Percentiles rank a stretch among this genome's conserved stretches.
Evolutionary conservation across 106 monocot species (phyloP).

Genomic region (Hemerocallis citrina): DNA sequence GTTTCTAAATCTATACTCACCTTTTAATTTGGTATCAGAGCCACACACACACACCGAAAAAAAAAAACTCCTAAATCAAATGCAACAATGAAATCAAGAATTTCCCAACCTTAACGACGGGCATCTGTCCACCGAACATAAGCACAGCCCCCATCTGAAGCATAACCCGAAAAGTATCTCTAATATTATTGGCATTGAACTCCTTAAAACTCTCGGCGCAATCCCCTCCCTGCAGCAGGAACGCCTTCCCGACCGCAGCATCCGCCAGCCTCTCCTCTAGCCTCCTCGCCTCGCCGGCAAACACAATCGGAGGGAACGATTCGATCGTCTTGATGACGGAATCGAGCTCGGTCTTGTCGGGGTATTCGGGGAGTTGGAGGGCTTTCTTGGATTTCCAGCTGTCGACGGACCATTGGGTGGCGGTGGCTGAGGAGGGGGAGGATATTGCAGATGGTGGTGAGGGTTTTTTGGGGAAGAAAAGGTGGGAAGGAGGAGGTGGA

Average conservation of each 20-base stretch:
- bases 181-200: slow-evolving; percentile 64
- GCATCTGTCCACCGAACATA: slow-evolving; percentile 14
- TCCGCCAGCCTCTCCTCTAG: slow-evolving; percentile 63
- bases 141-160: slow-evolving; percentile 15
- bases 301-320: slow-evolving; percentile 54
- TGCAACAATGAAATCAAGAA: background rate
- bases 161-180: slow-evolving; percentile 33
- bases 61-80: background rate
- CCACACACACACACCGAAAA: no score
- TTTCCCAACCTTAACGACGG: slow-evolving; percentile 10
- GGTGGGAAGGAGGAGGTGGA: slow-evolving; percentile 8
- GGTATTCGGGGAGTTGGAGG: slow-evolving; percentile 79
- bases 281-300: slow-evolving; percentile 70
- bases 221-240: slow-evolving; percentile 73
- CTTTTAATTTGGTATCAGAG: no score
- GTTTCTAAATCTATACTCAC: no score
- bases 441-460: background rate
- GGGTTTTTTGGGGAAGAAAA: background rate
- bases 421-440: background rate
- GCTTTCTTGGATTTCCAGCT: slow-evolving; percentile 26
- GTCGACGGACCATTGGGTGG: background rate
- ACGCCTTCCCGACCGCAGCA: slow-evolving; percentile 58
- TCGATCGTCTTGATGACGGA: slow-evolving; percentile 28
- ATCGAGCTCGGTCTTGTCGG: slow-evolving; percentile 48
- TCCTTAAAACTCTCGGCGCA: slow-evolving; percentile 91